Evolutionary conservation across 2,329 filamentous ascomycete species (phyloP).

Genomic region (Colletotrichum truncatum): DNA sequence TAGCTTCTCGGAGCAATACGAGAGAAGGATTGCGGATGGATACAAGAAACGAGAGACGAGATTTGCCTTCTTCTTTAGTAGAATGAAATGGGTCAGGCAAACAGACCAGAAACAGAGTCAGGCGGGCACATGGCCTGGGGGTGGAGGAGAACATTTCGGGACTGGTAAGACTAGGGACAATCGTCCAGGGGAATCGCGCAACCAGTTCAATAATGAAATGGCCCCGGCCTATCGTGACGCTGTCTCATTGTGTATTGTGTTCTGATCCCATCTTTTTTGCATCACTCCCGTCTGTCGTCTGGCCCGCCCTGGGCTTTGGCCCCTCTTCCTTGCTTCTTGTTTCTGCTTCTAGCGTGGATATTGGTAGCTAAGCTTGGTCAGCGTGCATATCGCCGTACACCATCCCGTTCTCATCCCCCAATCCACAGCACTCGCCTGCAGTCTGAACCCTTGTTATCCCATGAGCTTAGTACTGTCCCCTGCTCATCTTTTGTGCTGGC

Average conservation of each 20-base stretch:
- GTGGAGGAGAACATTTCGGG: conserved; percentile 10
- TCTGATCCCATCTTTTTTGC: conserved; percentile 8
- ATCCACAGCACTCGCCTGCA: conserved; percentile 7
- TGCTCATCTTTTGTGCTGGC: conserved; percentile 21
- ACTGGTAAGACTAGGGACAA: conserved; percentile 24
- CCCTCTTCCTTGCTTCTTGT: conserved; percentile 24
- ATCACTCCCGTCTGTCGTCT: not conserved
- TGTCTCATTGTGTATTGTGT: conserved; percentile 22
- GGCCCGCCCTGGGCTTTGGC: conserved; percentile 1
- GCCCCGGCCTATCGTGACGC: conserved; percentile 3
- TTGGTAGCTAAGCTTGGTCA: conserved; percentile 19
- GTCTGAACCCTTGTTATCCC: conserved; percentile 22
- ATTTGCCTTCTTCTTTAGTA: conserved; percentile 7
- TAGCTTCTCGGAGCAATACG: conserved; percentile 15
- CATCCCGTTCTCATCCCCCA: conserved; percentile 6
- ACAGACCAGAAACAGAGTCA: conserved; percentile 4
- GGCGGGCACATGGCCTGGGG: not conserved
- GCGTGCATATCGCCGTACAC: conserved; percentile 10
- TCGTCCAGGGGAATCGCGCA: conserved; percentile 12
- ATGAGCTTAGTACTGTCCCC: conserved; percentile 19
- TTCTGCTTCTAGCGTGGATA: conserved; percentile 26
- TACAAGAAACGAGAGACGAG: not conserved
- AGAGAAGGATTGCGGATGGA: not conserved
- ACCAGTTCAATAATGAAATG: conserved; percentile 12
- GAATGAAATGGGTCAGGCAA: conserved; percentile 8